A percentile compares a stretch with the other conserved stretches of the same genome.
Conservation (phyloP, 257 asterid genomes). For the Ocimum tenuiflorum region DNA sequence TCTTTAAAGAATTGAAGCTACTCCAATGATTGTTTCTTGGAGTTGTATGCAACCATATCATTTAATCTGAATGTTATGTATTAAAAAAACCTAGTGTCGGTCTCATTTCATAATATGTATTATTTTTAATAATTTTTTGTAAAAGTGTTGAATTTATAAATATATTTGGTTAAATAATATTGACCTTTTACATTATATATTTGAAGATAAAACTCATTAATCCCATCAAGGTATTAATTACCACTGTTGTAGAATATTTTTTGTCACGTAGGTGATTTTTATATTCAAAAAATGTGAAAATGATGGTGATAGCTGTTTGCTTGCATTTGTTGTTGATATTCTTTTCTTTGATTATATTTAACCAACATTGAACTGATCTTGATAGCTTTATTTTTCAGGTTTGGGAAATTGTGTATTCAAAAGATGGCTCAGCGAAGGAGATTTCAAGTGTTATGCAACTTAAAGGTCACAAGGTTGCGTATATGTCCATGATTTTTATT, state of each 20-base stretch:
- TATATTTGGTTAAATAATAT: neutral
- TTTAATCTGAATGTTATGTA: neutral
- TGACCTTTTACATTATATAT: neutral
- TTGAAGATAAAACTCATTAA: neutral
- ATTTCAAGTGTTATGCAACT: slow-evolving; percentile 81
- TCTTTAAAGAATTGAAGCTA: neutral
- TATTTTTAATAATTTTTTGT: neutral
- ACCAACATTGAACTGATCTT: slow-evolving; percentile 1
- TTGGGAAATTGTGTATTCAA: slow-evolving; percentile 89
- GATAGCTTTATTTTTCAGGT: slow-evolving; percentile 42
- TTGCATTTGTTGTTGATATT: neutral
- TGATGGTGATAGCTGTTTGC: neutral
- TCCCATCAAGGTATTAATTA: neutral
- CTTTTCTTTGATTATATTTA: neutral
- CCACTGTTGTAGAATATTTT: neutral
- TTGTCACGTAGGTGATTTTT: neutral
- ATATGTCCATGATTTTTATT: slow-evolving; percentile 16
- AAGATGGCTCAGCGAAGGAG: slow-evolving; percentile 95
- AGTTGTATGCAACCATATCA: neutral
- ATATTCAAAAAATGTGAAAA: neutral
- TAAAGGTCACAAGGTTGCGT: slow-evolving; percentile 93
- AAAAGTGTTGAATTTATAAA: neutral
- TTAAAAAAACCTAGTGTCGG: neutral
- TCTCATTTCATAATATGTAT: neutral
- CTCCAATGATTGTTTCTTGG: neutral